Evolutionary conservation across 306 rosid genomes (phyloP).

Genomic region (Pyrus pyrifolia): DNA sequence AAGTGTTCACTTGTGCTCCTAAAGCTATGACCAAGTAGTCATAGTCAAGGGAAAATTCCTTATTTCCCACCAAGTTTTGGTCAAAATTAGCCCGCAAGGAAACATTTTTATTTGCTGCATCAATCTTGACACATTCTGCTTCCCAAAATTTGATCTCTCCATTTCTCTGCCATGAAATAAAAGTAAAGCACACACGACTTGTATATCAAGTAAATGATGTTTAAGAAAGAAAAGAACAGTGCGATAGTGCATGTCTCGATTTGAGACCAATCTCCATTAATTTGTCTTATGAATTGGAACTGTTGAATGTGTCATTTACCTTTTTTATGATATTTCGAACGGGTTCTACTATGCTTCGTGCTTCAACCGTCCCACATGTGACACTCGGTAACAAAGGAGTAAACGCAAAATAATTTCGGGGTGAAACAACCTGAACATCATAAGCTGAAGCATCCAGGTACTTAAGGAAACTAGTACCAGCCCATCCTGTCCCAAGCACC

Average conservation of each 20-base stretch:
- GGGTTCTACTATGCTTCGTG: conserved; percentile 92
- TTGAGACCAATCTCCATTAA: too few relatives aligned
- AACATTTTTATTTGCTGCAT: conserved; percentile 66
- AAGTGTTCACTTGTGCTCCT: conserved; percentile 93
- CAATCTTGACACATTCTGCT: conserved; percentile 84
- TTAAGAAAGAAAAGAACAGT: not conserved
- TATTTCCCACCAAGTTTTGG: conserved; percentile 43
- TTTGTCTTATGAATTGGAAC: not conserved
- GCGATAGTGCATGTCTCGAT: too few relatives aligned
- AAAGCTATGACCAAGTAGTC: conserved; percentile 77
- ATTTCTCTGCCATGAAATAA: conserved; percentile 43
- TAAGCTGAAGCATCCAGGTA: conserved; percentile 67
- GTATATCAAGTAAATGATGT: not conserved
- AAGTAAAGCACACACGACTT: not conserved
- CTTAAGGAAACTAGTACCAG: conserved; percentile 87
- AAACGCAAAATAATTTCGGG: conserved; percentile 88
- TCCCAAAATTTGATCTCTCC: conserved; percentile 75
- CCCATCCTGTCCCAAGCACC: conserved; percentile 99
- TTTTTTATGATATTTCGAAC: conserved; percentile 76
- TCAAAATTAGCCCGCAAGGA: conserved; percentile 50
- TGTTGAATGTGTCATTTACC: conserved; percentile 34
- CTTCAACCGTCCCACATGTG: conserved; percentile 96
- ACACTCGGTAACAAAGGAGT: conserved; percentile 94
- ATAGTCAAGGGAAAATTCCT: conserved; percentile 67
- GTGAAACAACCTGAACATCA: conserved; percentile 84